These are phyloP conservation scores for Solanum clarkiae DNA, from an alignment of 257 asterid species.

Conservation along the genomic window DNA sequence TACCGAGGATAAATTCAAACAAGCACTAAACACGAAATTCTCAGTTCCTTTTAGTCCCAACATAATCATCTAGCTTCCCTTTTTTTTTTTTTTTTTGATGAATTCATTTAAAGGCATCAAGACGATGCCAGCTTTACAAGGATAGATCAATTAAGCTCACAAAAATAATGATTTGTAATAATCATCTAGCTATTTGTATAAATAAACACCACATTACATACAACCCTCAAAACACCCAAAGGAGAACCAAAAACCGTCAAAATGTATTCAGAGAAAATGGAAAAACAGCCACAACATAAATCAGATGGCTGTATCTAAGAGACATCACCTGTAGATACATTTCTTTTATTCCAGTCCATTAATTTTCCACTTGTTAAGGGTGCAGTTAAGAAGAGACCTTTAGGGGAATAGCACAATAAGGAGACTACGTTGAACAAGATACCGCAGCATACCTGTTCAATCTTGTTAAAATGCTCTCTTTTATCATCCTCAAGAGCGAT, in stretches of 20 bases:
- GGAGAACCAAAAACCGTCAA: not conserved
- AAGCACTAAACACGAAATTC: not conserved
- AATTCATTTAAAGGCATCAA: too few species aligned
- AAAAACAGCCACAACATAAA: not conserved
- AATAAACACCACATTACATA: not conserved
- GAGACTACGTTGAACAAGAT: not conserved
- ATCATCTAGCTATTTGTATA: not conserved
- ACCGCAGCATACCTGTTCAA: conserved; percentile 54
- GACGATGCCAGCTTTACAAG: too few species aligned
- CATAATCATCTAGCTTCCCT: not conserved
- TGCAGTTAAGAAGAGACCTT: not conserved
- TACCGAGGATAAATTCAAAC: not conserved
- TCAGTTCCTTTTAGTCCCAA: not conserved
- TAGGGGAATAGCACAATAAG: not conserved
- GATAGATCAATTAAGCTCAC: too few species aligned
- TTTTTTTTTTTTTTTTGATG: too few species aligned
- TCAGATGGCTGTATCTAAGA: not conserved
- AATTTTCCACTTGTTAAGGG: not conserved
- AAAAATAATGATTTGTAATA: not conserved
- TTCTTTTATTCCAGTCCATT: not conserved
- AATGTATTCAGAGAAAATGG: not conserved
- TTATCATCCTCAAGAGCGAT: conserved; percentile 86
- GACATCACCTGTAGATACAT: not conserved
- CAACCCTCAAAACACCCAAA: not conserved
- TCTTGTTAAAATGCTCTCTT: conserved; percentile 78